These are phyloP conservation scores for Zygnema circumcarinatum DNA, from an alignment of 139 green algal species.

Conservation along the genomic window DNA sequence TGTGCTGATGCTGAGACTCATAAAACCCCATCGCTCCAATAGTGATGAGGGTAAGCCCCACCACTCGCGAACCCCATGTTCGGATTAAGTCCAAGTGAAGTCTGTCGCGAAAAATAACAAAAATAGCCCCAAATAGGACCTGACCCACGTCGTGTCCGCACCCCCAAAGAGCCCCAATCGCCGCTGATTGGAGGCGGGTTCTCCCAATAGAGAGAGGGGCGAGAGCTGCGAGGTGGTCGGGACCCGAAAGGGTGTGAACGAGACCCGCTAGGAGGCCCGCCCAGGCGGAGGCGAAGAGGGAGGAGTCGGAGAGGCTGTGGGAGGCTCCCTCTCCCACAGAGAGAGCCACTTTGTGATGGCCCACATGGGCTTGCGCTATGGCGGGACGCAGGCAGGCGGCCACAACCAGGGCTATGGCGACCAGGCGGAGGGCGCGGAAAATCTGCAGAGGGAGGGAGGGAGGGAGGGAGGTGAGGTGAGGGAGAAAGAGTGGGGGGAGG, in stretches of 20 bases:
- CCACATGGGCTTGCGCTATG: background rate
- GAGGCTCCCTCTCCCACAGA: background rate
- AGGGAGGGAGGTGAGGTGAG: conserved; percentile 5
- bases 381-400: background rate
- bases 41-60: conserved; percentile 89
- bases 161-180: conserved; percentile 95
- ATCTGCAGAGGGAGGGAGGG: conserved; percentile 18
- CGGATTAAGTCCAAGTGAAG: conserved; percentile 50
- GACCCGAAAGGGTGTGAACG: conserved; percentile 93
- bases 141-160: conserved; percentile 96
- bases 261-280: conserved; percentile 88
- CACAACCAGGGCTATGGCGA: background rate
- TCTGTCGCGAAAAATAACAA: conserved; percentile 83
- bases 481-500: background rate
- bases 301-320: background rate
- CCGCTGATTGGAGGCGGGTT: conserved; percentile 71
- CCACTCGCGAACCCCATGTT: conserved; percentile 52
- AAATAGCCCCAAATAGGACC: conserved; percentile 91
- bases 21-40: conserved; percentile 91
- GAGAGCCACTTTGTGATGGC: conserved; percentile 1
- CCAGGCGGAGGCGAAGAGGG: conserved; percentile 45
- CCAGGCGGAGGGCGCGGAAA: background rate
- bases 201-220: conserved; percentile 94
- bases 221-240: conserved; percentile 95
- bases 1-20: conserved; percentile 67